phyloP scores from a whole-genome alignment of 2,329 filamentous ascomycete species.

The Colletotrichum trifolii region DNA sequence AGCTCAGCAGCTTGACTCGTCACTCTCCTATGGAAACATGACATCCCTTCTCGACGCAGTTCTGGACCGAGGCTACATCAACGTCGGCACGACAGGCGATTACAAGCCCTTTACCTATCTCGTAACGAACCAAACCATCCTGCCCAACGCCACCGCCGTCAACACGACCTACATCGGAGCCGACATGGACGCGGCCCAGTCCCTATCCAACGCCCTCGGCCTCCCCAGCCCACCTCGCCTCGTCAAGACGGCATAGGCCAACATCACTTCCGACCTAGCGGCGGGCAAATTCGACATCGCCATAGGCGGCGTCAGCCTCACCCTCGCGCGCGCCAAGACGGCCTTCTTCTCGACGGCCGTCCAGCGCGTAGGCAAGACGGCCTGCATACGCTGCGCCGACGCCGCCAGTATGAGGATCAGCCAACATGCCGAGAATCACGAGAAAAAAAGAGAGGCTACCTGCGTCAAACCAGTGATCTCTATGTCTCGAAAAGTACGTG shows the following conservation, averaged over 20 bases:
- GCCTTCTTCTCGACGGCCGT: slow-evolving; percentile 31
- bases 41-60: slow-evolving; percentile 32
- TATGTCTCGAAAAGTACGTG: too few relatives aligned
- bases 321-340: slow-evolving; percentile 19
- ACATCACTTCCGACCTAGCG: slow-evolving; percentile 31
- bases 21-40: slow-evolving; percentile 20
- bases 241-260: slow-evolving; percentile 22
- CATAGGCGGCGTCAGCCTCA: slow-evolving; percentile 35
- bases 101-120: slow-evolving; percentile 37
- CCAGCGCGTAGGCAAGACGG: slow-evolving; percentile 35
- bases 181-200: slow-evolving; percentile 35
- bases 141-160: slow-evolving; percentile 13
- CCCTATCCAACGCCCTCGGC: slow-evolving; percentile 34
- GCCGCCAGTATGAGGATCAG: too few relatives aligned
- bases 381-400: slow-evolving; percentile 32
- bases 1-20: slow-evolving; percentile 9
- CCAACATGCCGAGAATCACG: too few relatives aligned
- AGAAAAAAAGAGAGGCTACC: too few relatives aligned
- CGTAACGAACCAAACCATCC: slow-evolving; percentile 19
- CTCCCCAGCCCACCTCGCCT: slow-evolving; percentile 25
- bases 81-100: slow-evolving; percentile 32
- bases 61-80: slow-evolving; percentile 31
- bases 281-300: slow-evolving; percentile 33
- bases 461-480: too few relatives aligned
- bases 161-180: slow-evolving; percentile 35